These are phyloP conservation scores for Gremmenia infestans DNA, from an alignment of 2,329 filamentous ascomycete species.

Conservation along the genomic window DNA sequence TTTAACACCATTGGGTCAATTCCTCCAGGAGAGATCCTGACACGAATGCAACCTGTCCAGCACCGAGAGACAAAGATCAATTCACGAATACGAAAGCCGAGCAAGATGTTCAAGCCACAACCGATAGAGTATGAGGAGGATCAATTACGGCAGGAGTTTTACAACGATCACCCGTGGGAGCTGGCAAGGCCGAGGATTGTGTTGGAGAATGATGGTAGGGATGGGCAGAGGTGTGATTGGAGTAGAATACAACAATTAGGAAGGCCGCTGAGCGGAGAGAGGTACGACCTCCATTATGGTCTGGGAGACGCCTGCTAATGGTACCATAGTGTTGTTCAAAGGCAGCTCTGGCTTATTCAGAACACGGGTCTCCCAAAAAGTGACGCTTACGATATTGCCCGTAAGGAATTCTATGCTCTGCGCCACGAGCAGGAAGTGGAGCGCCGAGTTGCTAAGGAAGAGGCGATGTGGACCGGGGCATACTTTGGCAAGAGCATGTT, in stretches of 20 bases:
- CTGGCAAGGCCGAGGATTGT: constrained; percentile 81
- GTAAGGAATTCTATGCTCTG: constrained; percentile 84
- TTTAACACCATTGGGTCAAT: constrained; percentile 30
- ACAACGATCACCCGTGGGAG: constrained; percentile 95
- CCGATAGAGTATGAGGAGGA: constrained; percentile 80
- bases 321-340: constrained; percentile 73
- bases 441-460: constrained; percentile 77
- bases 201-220: constrained; percentile 80
- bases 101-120: constrained; percentile 75
- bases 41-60: constrained; percentile 46
- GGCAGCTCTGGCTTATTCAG: constrained; percentile 81
- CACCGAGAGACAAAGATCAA: constrained; percentile 34
- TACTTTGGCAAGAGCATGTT: constrained; percentile 77
- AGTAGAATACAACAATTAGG: constrained; percentile 68
- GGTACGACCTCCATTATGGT: constrained; percentile 44
- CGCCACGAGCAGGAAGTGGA: constrained; percentile 80
- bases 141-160: constrained; percentile 73
- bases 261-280: constrained; percentile 76
- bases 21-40: constrained; percentile 54
- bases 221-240: constrained; percentile 75
- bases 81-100: constrained; percentile 53
- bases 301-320: constrained; percentile 12
- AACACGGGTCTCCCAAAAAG: constrained; percentile 55
- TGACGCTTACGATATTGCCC: constrained; percentile 78
- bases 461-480: constrained; percentile 78